phyloP scores from a whole-genome alignment of 164 flowering plant genomes.

The Magnolia officinalis region DNA sequence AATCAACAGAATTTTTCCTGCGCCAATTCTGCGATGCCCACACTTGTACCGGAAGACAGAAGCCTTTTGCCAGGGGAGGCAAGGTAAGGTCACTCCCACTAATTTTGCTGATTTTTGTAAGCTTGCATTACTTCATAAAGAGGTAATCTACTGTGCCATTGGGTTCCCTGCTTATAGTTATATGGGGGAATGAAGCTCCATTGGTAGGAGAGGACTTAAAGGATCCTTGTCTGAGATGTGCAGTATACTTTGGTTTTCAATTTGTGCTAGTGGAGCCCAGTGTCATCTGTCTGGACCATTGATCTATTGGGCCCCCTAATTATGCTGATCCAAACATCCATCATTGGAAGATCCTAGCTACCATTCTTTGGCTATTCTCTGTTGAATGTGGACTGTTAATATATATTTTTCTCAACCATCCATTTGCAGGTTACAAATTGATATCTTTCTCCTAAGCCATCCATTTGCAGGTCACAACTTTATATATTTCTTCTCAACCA shows the following conservation, averaged over 20 bases:
- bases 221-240: background rate
- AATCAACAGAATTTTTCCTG: slow-evolving; percentile 67
- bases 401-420: too few relatives aligned
- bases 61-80: slow-evolving; percentile 77
- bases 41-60: slow-evolving; percentile 57
- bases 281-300: too few relatives aligned
- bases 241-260: background rate
- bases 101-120: background rate
- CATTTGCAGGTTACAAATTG: too few relatives aligned
- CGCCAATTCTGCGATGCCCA: slow-evolving; percentile 95
- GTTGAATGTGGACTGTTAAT: too few relatives aligned
- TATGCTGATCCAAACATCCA: too few relatives aligned
- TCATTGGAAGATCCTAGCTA: too few relatives aligned
- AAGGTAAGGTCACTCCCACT: slow-evolving; percentile 38
- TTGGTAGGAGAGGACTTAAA: background rate
- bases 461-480: too few relatives aligned
- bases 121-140: background rate
- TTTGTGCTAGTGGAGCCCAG: background rate
- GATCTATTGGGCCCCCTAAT: too few relatives aligned
- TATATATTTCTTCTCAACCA: too few relatives aligned
- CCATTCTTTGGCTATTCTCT: too few relatives aligned
- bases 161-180: background rate
- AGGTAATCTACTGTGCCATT: background rate
- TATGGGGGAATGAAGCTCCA: background rate
- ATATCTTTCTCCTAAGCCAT: too few relatives aligned